Evolutionary conservation across 441 rosid genomes (phyloP).

Genomic region (Manihot esculenta): DNA sequence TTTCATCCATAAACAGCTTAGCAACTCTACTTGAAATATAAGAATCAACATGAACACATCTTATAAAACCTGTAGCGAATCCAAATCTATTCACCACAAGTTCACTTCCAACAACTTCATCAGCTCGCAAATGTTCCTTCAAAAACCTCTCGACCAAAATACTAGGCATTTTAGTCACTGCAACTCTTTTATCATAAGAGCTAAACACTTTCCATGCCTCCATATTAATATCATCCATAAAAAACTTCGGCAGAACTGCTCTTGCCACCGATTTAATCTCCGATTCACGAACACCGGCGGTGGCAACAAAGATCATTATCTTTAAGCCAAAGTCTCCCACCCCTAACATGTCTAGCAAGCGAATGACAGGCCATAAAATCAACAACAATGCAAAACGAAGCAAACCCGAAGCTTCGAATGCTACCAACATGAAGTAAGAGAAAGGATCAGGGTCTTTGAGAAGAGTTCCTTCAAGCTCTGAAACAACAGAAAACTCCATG

Average conservation of each 20-base stretch:
- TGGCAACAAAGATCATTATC: conserved; percentile 64
- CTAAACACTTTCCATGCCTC: conserved; percentile 73
- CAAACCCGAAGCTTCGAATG: conserved; percentile 79
- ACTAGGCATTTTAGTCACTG: conserved; percentile 68
- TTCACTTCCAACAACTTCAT: conserved; percentile 72
- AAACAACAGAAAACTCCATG: conserved; percentile 52
- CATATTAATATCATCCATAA: conserved; percentile 63
- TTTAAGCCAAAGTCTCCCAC: conserved; percentile 45
- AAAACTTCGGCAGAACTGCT: conserved; percentile 83
- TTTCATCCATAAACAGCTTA: conserved; percentile 42
- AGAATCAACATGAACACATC: conserved; percentile 29
- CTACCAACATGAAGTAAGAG: conserved; percentile 81
- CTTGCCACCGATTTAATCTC: conserved; percentile 85
- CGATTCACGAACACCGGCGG: conserved; percentile 47
- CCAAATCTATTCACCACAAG: conserved; percentile 64
- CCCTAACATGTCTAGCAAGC: conserved; percentile 44
- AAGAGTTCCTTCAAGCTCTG: conserved; percentile 76
- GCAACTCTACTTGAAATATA: conserved; percentile 34
- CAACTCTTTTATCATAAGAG: conserved; percentile 51
- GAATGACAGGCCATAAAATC: conserved; percentile 60
- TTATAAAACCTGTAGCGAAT: conserved; percentile 58
- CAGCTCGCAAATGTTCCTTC: conserved; percentile 71
- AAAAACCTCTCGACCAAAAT: conserved; percentile 74
- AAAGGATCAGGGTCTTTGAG: conserved; percentile 57
- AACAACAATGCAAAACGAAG: conserved; percentile 57